Evolutionary conservation across 2,329 filamentous ascomycete species (phyloP).

Genomic region (Fusarium nematophilum): DNA sequence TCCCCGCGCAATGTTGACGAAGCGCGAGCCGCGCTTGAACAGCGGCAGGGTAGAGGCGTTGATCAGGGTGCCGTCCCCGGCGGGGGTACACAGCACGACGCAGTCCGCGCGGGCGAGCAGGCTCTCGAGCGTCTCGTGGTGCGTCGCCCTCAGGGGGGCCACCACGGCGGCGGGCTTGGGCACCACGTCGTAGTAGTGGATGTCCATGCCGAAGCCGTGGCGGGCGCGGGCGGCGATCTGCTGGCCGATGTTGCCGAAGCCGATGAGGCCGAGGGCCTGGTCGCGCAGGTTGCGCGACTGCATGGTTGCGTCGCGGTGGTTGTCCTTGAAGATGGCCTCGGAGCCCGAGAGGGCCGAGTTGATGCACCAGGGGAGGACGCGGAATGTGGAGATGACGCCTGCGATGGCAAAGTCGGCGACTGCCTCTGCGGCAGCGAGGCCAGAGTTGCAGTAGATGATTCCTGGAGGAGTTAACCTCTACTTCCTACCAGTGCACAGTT

Average conservation of each 20-base stretch:
- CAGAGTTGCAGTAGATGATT: conserved; percentile 79
- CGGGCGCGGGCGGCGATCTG: conserved; percentile 65
- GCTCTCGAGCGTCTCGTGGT: conserved; percentile 61
- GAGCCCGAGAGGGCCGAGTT: conserved; percentile 60
- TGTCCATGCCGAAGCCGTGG: conserved; percentile 72
- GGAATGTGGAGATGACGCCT: conserved; percentile 76
- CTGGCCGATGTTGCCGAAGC: conserved; percentile 74
- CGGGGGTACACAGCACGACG: conserved; percentile 70
- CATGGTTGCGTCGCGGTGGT: conserved; percentile 69
- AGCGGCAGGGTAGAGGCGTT: conserved; percentile 57
- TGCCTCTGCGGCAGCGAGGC: conserved; percentile 75
- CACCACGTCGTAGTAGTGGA: conserved; percentile 71
- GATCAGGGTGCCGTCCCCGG: conserved; percentile 59
- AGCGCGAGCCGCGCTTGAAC: conserved; percentile 65
- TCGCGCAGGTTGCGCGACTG: conserved; percentile 72
- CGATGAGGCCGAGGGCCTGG: conserved; percentile 73
- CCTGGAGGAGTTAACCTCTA: no score
- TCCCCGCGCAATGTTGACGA: conserved; percentile 76
- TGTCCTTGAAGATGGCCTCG: conserved; percentile 60
- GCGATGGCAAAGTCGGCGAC: conserved; percentile 79
- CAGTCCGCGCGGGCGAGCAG: conserved; percentile 68
- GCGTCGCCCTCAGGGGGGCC: conserved; percentile 56
- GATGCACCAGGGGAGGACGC: conserved; percentile 73
- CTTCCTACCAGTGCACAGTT: no score
- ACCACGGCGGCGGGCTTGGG: conserved; percentile 60